Base-by-base conservation (phyloP, 2,329 filamentous ascomycete genomes). In the Trichophyton simii region DNA sequence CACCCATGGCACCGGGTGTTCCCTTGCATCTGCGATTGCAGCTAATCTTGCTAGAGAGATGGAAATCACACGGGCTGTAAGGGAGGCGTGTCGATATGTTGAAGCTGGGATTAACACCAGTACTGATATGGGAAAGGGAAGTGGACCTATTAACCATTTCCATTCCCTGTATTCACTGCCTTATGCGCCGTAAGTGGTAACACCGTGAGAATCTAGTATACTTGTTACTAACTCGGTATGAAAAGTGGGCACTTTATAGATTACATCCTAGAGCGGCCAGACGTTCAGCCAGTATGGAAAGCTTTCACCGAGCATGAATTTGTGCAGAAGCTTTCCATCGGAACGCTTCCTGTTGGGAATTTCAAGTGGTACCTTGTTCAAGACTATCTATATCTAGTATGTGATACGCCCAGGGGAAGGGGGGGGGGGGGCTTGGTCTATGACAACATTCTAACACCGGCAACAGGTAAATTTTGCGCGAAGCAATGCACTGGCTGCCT, bases 1-100 rank as follows among this genome's bases (percentile, higher is more conserved):
- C 70, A 97, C 92, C 0, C 94, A 99, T 69, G 94, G 94, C 0
- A 97, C 94, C 0, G 94, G 94, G 3, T 99, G 94, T 71, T 95
- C 91, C 8, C 80, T 97, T 63, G 94, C 94, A 46, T 96, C 84
- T 48, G 84, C 84, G 4, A 84, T 87, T 66, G 83, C 84, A 1
- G 84, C 81, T 60, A 85, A 86, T 64, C 72, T 87, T 13, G 81
- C 82, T 2, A 71, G 71, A 2, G 80, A 79, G 0, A 75, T 79
- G 64, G 70, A 73, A 55, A 71, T 83, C 60, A 70, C 72, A 11
- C 73, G 76, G 61, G 81, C 83, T 11, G 79, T 85, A 3, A 77
- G 76, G 54, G 74, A 75, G 62, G 83, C 82, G 1, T 82, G 83
- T 60, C 77, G 76, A 28, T 87, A 85, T 66, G 78, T 87, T 36